These are phyloP conservation scores for Jaapia argillacea DNA, from an alignment of 768 basidiomycete genomes.

Conservation along the genomic window DNA sequence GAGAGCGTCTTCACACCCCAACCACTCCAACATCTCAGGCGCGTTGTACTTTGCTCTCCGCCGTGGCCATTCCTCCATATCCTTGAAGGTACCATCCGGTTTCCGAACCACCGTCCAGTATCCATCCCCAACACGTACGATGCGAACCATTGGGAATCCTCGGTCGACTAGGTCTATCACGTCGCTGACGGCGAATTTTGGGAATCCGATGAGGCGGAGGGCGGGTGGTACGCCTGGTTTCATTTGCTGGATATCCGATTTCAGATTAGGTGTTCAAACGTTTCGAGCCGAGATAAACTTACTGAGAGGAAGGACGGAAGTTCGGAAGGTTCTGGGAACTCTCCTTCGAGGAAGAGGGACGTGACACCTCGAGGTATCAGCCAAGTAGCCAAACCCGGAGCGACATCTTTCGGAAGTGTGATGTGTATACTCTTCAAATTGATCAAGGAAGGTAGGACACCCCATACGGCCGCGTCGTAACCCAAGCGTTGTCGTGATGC, in stretches of 20 bases:
- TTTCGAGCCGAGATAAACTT: neutral
- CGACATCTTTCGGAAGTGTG: slow-evolving; percentile 53
- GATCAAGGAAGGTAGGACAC: slow-evolving; percentile 50
- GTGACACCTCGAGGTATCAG: slow-evolving; percentile 38
- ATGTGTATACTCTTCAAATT: slow-evolving; percentile 46
- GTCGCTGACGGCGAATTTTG: slow-evolving; percentile 32
- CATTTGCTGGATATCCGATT: slow-evolving; percentile 38
- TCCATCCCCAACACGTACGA: slow-evolving; percentile 41
- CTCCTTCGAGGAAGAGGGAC: slow-evolving; percentile 18
- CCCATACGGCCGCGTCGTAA: slow-evolving; percentile 64
- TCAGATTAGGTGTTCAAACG: neutral
- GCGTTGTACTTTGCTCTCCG: slow-evolving; percentile 40
- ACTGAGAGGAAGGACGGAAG: neutral
- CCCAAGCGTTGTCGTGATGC: slow-evolving; percentile 39
- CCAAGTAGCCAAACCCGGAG: slow-evolving; percentile 57
- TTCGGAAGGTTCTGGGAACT: slow-evolving; percentile 5
- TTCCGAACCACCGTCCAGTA: slow-evolving; percentile 41
- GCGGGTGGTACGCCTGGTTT: slow-evolving; percentile 43
- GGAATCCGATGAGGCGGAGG: slow-evolving; percentile 47
- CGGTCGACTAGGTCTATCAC: slow-evolving; percentile 37
- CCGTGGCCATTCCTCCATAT: slow-evolving; percentile 49
- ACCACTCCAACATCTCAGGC: slow-evolving; percentile 55
- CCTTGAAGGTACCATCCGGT: slow-evolving; percentile 15
- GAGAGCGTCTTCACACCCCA: slow-evolving; percentile 49
- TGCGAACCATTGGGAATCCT: slow-evolving; percentile 52